Conservation (phyloP, 441 rosid species). For the Corymbia calophylla region DNA sequence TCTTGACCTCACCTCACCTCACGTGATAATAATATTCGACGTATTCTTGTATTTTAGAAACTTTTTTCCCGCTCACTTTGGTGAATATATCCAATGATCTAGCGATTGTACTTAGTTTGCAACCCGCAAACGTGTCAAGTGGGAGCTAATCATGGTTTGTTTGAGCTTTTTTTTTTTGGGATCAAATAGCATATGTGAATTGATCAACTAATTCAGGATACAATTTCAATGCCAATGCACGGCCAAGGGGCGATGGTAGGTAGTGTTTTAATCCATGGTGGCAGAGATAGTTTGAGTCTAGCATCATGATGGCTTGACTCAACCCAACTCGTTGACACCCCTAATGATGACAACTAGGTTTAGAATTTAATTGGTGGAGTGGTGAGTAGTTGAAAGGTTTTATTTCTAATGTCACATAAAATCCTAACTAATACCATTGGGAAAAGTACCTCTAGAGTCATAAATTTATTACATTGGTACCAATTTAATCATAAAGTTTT, state of each 20-base stretch:
- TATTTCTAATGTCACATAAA: not conserved
- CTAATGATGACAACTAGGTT: not conserved
- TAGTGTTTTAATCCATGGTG: not conserved
- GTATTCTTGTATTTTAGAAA: not conserved
- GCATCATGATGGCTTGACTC: not conserved
- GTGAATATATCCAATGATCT: not conserved
- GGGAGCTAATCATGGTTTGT: not conserved
- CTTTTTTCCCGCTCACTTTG: not conserved
- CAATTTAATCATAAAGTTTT: too few species aligned
- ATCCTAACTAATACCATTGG: not conserved
- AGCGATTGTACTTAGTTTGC: not conserved
- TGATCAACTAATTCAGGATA: not conserved
- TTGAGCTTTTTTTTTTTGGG: not conserved
- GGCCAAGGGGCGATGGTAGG: not conserved
- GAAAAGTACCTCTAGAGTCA: too few species aligned
- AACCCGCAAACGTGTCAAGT: not conserved
- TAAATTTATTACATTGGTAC: rapidly evolving
- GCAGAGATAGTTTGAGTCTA: not conserved
- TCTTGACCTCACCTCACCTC: not conserved
- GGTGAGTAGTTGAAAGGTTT: not conserved
- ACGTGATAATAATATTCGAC: not conserved
- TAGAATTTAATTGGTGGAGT: not conserved
- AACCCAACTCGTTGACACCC: rapidly evolving
- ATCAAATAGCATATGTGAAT: not conserved
- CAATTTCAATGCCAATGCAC: not conserved